A percentile compares a stretch with the other conserved stretches of the same genome.
Evolutionary conservation across 495 filamentous ascomycete species (phyloP).

Genomic region (Elasticomyces elasticus): DNA sequence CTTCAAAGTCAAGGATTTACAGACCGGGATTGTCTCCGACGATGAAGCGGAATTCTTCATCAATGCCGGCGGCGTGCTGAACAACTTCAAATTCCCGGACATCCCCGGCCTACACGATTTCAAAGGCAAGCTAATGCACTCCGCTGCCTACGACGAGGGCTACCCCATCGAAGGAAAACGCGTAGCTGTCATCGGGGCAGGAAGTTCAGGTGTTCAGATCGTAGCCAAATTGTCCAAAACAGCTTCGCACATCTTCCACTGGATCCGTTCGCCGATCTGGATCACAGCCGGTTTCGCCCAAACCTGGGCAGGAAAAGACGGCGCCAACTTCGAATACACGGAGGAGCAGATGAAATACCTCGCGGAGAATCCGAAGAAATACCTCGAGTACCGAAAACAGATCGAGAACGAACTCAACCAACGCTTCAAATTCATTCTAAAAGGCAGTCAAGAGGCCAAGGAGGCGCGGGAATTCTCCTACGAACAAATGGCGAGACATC

Average conservation of each 20-base stretch:
- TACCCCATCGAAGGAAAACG: slow-evolving; percentile 30
- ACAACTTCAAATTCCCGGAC: slow-evolving; percentile 33
- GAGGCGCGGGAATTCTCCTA: slow-evolving; percentile 26
- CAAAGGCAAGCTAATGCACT: slow-evolving; percentile 34
- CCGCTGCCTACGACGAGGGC: slow-evolving; percentile 31
- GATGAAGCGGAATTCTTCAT: slow-evolving; percentile 33
- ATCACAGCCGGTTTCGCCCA: slow-evolving; percentile 34
- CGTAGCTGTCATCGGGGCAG: slow-evolving; percentile 33
- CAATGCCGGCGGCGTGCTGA: slow-evolving; percentile 34
- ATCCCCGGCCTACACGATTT: slow-evolving; percentile 29
- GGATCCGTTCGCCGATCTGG: slow-evolving; percentile 33
- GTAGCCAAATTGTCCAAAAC: slow-evolving; percentile 28
- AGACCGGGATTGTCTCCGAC: slow-evolving; percentile 25
- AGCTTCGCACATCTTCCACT: slow-evolving; percentile 29
- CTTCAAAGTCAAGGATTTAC: slow-evolving; percentile 26
- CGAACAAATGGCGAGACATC: slow-evolving; percentile 29
- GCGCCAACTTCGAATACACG: slow-evolving; percentile 33
- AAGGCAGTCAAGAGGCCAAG: slow-evolving; percentile 29
- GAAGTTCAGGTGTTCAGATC: slow-evolving; percentile 33
- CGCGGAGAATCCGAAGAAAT: slow-evolving; percentile 28
- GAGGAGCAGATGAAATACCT: slow-evolving; percentile 28
- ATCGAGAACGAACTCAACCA: slow-evolving; percentile 39
- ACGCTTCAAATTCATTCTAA: slow-evolving; percentile 37
- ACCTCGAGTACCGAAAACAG: slow-evolving; percentile 34
- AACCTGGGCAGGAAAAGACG: slow-evolving; percentile 30